Evolutionary conservation across 495 filamentous ascomycete species (phyloP), one percentile per base, ranked within the genome.

Genomic region (Hyaloscypha variabilis): DNA sequence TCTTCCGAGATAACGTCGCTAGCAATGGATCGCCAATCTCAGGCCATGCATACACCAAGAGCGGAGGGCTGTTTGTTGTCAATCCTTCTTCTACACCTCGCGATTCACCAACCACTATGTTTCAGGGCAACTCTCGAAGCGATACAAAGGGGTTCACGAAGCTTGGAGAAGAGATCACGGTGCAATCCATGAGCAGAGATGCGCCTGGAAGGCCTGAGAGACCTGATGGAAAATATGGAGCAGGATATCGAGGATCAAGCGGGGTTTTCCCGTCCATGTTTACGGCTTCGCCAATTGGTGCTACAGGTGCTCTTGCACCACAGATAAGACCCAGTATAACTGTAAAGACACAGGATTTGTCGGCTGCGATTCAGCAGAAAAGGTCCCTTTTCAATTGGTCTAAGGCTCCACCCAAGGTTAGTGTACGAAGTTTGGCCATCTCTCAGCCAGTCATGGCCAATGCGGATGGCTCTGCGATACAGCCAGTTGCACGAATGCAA

Each of bases 391-490:
- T 76, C 46, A 67, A 62, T 17, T 71, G 71, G 13, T 77, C 76
- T 36, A 73, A 66, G 28, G 58, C 73, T 25, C 74, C 72, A 49
- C 51, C 62, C 11, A 75, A 72, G 57, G 50, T 68, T 30, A 66
- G 63, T 34, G 67, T 69, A 46, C 75, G 73, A 46, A 83, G 75
- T 53, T 60, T 82, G 8, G 66, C 72, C 13, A 86, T 86, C 55
- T 80, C 82, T 25, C 74, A 77, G n/a, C 83, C 83, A 26, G 74
- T 86, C 57, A 62, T 82, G 42, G 53, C 63, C 8, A 71, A 78
- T 63, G 69, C 73, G n/a, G 71, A 76, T 49, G 73, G 73, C 21
- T 31, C 34, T 65, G 59, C 61, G 68, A 68, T 30, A 77, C 80
- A 58, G 73, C 78, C 14, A 65, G 84, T 56, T 74, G 74, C 68